Evolutionary conservation across 768 basidiomycete species (phyloP), one percentile per base, ranked within the genome.

Genomic region (Dentipellis fragilis): DNA sequence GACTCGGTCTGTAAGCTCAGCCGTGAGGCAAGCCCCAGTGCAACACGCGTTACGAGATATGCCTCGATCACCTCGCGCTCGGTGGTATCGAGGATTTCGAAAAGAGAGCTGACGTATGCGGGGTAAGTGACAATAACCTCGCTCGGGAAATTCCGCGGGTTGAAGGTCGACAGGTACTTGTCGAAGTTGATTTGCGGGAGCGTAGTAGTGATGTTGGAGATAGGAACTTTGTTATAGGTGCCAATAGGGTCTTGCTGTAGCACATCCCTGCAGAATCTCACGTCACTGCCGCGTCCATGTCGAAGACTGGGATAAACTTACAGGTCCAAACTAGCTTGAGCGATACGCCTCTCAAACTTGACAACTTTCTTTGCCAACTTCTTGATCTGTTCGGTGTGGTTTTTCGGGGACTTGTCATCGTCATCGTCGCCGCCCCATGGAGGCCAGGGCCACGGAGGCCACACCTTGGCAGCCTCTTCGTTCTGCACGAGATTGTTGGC

Each of bases 401-500:
- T 82, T 50, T 73, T 68, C 8, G 79, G 75, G 54, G 75, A 76
- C 40, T 66, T 60, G 38, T 63, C 42, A 29, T 77, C 73, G 16
- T 71, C 68, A 37, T 76, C 81, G 16, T 76, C 82, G 22, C 70
- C 82, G 45, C 78, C 84, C 87, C 88, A 93, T 5, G 92, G 91
- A 64, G 89, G 87, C 87, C 87, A 86, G 14, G 87, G 84, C 85
- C 86, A 84, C 39, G 85, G 85, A 45, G 87, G 88, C 87, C 85
- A 89, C 29, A 80, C 72, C 49, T 71, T 75, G 61, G 54, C 65
- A 8, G 62, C 69, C 58, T 74, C 73, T 50, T 72, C 73, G 54
- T 76, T 54, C 50, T 51, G 54, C 49, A 45, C 57, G 47, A 22
- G 65, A 17, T 38, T 69, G 58, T 37, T 17, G 46, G 46, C 49